A percentile compares a stretch with the other conserved stretches of the same genome.
Conservation (phyloP, 129 eudicot genomes). For the Chrysanthemum seticuspe region DNA sequence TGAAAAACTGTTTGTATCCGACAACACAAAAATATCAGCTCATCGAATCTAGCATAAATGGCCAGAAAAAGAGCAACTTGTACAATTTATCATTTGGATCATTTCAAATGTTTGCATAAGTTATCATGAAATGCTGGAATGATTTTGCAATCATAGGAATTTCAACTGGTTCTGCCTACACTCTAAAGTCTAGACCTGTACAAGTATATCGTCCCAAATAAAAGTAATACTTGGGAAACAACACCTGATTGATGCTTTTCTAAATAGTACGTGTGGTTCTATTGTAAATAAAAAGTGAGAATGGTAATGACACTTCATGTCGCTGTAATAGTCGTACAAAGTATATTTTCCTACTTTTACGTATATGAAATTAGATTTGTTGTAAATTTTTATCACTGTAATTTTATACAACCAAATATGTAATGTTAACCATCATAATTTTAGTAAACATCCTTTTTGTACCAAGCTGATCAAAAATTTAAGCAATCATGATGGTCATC, state of each 20-base stretch:
- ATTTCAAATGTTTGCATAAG: neutral
- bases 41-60: no score
- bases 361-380: neutral
- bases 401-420: neutral
- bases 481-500: neutral
- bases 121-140: neutral
- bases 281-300: neutral
- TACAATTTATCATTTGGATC: neutral
- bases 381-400: neutral
- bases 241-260: neutral
- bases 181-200: no score
- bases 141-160: neutral
- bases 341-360: neutral
- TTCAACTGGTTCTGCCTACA: neutral
- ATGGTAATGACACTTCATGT: neutral
- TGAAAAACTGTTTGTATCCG: slow-evolving; percentile 62
- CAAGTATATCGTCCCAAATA: neutral
- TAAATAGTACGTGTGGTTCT: neutral
- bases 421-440: neutral
- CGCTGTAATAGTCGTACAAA: neutral
- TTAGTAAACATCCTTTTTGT: neutral
- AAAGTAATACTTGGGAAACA: neutral
- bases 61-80: neutral
- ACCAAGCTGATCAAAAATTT: neutral
- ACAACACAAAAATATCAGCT: neutral